Base-by-base conservation (phyloP, 2,329 filamentous ascomycete genomes). In the Trematosphaeria pertusa region DNA sequence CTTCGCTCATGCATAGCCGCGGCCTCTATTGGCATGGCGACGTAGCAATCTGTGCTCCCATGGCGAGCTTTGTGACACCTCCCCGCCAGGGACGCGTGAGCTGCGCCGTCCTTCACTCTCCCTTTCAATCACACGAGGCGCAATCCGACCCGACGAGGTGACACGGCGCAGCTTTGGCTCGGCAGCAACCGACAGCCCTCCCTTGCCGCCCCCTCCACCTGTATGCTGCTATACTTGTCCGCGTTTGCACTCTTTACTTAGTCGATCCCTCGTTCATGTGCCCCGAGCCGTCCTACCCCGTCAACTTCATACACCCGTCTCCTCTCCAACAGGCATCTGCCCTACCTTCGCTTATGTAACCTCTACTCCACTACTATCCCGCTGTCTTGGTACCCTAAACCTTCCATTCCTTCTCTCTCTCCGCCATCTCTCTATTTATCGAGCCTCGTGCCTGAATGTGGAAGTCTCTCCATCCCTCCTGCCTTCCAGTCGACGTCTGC, bases 31-130 rank as follows among this genome's bases (percentile, higher is more conserved):
- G 47, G 52, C 52, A 58, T 59, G 62, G 61, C 62, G 63, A 51
- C 54, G 65, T 69, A 62, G 60, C 61, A 68, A 60, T 62, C 56
- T 66, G 62, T 68, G 61, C 59, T 41, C 51, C 62, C 52, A 44
- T 62, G 64, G 61, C 60, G 42, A 45, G 33, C 22, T 47, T 62
- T 56, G 66, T 67, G 61, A 62, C 57, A 69, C 61, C 35, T 58
- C 49, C 48, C 46, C 53, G 52, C 48, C 51, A 59, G 58, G 56
- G 55, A 26, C 58, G 50, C 52, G 51, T 42, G 47, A 53, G 46
- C 59, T 61, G 56, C 59, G 58, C 54, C 54, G 52, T 58, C 43
- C 55, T 53, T 61, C 59, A 55, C 57, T 48, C 60, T 65, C 54
- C 58, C 59, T 61, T 61, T 37, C 40, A 44, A 61, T 63, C 50